Percentiles rank a stretch among this genome's conserved stretches.
phyloP scores from a whole-genome alignment of 306 rosid species.

The Lathyrus tuberosus region DNA sequence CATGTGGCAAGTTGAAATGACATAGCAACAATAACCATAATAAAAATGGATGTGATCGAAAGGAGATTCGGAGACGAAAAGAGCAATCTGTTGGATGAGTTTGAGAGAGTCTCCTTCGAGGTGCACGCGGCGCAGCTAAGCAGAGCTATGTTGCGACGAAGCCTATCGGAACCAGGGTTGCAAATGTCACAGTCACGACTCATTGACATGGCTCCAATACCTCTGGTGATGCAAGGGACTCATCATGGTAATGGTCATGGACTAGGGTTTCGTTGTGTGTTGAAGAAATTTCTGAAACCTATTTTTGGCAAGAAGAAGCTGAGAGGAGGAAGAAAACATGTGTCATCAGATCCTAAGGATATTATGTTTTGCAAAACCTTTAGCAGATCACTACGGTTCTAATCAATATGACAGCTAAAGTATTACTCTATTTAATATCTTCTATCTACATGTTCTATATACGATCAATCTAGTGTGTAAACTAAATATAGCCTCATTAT shows the following conservation, averaged over 20 bases:
- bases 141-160: conserved; percentile 58
- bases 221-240: conserved; percentile 41
- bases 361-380: conserved; percentile 52
- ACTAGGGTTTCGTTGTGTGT: conserved; percentile 41
- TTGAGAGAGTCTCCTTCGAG: conserved; percentile 70
- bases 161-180: conserved; percentile 56
- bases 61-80: conserved; percentile 75
- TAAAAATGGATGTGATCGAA: conserved; percentile 37
- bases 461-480: not conserved
- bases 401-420: conserved; percentile 19
- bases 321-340: conserved; percentile 34
- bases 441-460: not conserved
- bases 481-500: not conserved
- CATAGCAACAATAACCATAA: conserved; percentile 14
- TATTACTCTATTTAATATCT: not conserved
- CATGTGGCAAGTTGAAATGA: conserved; percentile 12
- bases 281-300: conserved; percentile 65
- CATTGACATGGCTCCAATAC: conserved; percentile 30
- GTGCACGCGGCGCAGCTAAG: conserved; percentile 62
- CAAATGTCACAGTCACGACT: conserved; percentile 23
- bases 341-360: conserved; percentile 37
- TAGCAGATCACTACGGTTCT: conserved; percentile 58
- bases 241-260: conserved; percentile 1
- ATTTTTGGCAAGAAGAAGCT: conserved; percentile 40
- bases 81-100: conserved; percentile 71